These are phyloP conservation scores for Cadophora malorum DNA, from an alignment of 2,329 filamentous ascomycete genomes.

Conservation along the genomic window DNA sequence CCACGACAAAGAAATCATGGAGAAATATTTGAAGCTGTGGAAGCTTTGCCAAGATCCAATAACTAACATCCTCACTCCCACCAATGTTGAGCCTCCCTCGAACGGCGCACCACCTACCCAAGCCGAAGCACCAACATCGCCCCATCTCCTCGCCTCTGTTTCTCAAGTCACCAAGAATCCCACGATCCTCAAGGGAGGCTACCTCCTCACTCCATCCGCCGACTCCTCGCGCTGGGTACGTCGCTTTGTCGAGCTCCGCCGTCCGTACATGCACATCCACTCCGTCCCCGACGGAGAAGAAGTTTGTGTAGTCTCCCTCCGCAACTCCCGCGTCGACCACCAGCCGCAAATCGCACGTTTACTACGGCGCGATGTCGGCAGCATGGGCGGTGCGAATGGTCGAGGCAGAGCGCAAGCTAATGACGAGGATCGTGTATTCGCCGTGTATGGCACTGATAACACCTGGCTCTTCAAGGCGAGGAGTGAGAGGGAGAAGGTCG, in stretches of 20 bases:
- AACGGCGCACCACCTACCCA: conserved; percentile 57
- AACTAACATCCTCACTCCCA: conserved; percentile 59
- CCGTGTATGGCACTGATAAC: conserved; percentile 91
- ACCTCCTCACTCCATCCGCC: conserved; percentile 83
- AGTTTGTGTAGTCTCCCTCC: conserved; percentile 84
- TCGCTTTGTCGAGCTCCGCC: conserved; percentile 88
- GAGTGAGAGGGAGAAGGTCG: conserved; percentile 89
- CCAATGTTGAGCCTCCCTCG: conserved; percentile 71
- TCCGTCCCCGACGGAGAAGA: conserved; percentile 87
- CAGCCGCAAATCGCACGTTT: conserved; percentile 86
- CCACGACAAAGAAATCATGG: conserved; percentile 50
- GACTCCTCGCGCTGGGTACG: conserved; percentile 87
- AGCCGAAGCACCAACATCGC: conserved; percentile 38
- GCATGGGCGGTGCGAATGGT: conserved; percentile 25
- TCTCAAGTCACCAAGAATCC: conserved; percentile 82
- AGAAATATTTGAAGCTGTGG: conserved; percentile 47
- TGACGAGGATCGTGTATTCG: conserved; percentile 69
- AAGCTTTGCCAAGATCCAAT: conserved; percentile 44
- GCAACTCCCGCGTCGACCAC: conserved; percentile 90
- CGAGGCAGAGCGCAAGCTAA: conserved; percentile 40
- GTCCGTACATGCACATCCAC: conserved; percentile 92
- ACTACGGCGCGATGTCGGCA: conserved; percentile 53
- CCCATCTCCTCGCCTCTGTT: conserved; percentile 74
- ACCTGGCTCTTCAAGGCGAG: conserved; percentile 93
- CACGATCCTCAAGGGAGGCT: conserved; percentile 82